Evolutionary conservation across 208 protist species (phyloP), one percentile per base, ranked within the genome.

Genomic region (Novymonas esmeraldas): DNA sequence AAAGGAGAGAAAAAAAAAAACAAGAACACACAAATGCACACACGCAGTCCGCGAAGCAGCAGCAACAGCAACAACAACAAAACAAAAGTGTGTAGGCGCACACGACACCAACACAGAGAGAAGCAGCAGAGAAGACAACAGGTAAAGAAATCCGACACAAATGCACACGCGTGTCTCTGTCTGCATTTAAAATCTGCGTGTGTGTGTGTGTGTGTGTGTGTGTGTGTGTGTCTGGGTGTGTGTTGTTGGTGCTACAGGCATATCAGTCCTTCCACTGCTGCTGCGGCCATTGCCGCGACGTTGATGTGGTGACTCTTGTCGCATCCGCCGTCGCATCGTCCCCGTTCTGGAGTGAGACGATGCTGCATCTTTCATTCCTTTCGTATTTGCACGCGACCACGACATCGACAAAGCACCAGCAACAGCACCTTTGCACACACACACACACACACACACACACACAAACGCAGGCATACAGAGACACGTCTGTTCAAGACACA

Each of bases 11-110:
- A n/a, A 42, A 56, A 29, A 69, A 55, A 28, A 68, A 70, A 18
- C 2, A 51, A 34, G 26, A 18, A 46, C 31, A 44, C 10, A 26
- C 33, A n/a, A 22, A 66, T 16, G 52, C 14, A 41, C 5, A 33
- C 38, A 38, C 28, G 18, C 38, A 75, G 61, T 68, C 6, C 36
- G 13, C 58, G 62, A 54, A 71, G 38, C 44, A 22, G 11, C 7
- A 49, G 3, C n/a, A 50, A 58, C 16, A 55, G 20, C 61, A 65
- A 70, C 41, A n/a, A 55, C 28, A 66, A n/a, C n/a, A n/a, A n/a
- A n/a, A n/a, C n/a, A n/a, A n/a, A n/a, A n/a, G n/a, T n/a, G n/a
- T n/a, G n/a, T n/a, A n/a, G n/a, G n/a, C n/a, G n/a, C n/a, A n/a
- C n/a, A n/a, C n/a, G 18, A n/a, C 44, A 48, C 13, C 6, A 26